phyloP scores from a whole-genome alignment of 305 asterid genomes.

The Fraxinus floribunda region DNA sequence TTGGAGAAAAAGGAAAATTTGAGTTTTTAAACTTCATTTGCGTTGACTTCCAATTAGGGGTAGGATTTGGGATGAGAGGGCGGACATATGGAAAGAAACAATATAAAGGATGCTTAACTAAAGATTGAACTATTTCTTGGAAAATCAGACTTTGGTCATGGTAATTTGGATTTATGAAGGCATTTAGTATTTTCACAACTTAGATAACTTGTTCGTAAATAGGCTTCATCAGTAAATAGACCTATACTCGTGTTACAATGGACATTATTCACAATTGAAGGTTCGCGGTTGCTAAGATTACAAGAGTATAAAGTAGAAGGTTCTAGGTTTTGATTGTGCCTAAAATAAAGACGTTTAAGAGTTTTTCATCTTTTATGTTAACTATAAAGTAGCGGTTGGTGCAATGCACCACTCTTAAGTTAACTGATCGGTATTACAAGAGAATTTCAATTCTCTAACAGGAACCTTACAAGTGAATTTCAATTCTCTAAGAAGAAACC shows the following conservation, averaged over 20 bases:
- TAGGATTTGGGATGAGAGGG: not conserved
- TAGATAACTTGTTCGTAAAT: not conserved
- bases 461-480: not conserved
- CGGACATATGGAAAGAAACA: not conserved
- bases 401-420: not conserved
- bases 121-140: not conserved
- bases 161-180: not conserved
- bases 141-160: not conserved
- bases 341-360: not conserved
- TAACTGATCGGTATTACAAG: not conserved
- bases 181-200: not conserved
- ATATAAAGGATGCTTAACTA: not conserved
- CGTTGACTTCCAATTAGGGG: not conserved
- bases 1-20: not conserved
- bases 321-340: not conserved
- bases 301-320: not conserved
- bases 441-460: not conserved
- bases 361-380: not conserved
- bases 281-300: not conserved
- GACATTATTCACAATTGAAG: not conserved
- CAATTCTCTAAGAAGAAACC: not conserved
- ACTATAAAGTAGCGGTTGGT: not conserved
- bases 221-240: not conserved
- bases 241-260: not conserved
- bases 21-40: not conserved